phyloP scores from a whole-genome alignment of 306 rosid genomes.

The Lablab purpureus region DNA sequence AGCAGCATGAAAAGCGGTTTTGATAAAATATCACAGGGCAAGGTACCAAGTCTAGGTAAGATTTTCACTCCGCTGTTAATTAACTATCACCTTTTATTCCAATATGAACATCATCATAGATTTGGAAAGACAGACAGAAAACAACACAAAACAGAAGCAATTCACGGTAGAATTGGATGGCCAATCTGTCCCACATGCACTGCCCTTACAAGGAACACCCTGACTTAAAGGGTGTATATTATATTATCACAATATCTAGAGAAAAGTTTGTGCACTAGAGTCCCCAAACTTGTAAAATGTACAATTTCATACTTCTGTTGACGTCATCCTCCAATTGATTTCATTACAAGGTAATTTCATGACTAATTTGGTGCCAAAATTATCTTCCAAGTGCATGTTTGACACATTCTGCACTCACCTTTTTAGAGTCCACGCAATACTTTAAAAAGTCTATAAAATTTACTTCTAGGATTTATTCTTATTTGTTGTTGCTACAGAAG shows the following conservation, averaged over 20 bases:
- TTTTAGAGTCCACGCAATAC: not conserved
- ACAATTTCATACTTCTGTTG: not conserved
- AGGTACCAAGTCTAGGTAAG: not conserved
- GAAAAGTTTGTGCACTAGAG: not conserved
- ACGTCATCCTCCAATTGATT: not conserved
- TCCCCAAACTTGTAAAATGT: not conserved
- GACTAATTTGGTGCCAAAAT: not conserved
- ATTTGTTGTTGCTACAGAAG: not conserved
- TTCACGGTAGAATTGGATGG: not conserved
- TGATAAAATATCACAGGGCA: not conserved
- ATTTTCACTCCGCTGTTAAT: not conserved
- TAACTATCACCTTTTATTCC: not conserved
- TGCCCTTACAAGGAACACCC: not conserved
- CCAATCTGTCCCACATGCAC: not conserved
- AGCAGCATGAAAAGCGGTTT: not conserved
- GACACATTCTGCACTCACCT: not conserved
- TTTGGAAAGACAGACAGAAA: not conserved
- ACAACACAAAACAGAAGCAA: not conserved
- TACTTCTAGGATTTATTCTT: not conserved
- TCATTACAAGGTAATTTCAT: too few relatives aligned
- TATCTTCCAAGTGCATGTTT: not conserved
- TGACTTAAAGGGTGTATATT: not conserved
- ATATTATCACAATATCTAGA: not conserved
- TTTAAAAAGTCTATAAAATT: not conserved
- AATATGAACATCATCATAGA: not conserved